Evolutionary conservation across 2,329 filamentous ascomycete species (phyloP), one percentile per base, ranked within the genome.

Genomic region (Botryotinia calthae): DNA sequence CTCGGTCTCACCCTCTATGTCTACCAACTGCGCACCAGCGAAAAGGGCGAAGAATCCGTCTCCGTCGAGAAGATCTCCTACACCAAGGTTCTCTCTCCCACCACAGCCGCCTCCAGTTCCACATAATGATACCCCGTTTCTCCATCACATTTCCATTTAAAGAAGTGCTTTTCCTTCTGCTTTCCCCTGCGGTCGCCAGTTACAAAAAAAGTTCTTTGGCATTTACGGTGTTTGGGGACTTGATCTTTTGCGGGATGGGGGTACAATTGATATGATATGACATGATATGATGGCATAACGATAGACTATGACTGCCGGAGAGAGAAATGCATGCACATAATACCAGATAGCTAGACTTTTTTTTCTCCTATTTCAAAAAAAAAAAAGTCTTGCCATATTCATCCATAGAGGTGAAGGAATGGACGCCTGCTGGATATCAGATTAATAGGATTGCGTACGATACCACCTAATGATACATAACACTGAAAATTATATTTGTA

Each of bases 1-100:
- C 97, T 98, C 81, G 97, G 97, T 25, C 87, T 98, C 77, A 97
- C 97, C 74, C 87, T 98, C 67, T 98, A 98, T 82, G 95, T 98
- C 70, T 98, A 98, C 81, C 92, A 95, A 82, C 83, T 95, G 79
- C 89, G 91, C 81, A 94, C 91, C 80, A 92, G 94, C 78, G 90
- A 88, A 72, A 90, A 92, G 77, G 93, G 93, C 25, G 88, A 88
- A 51, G 92, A 95, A 82, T 94, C 91, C 74, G 92, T 95, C 63
- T 91, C 91, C 25, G 93, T 95, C 59, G 93, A 95, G 82, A 95
- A 95, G 85, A 92, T 95, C 75, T 94, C 93, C 68, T 95, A 93
- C 82, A 93, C 92, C 78, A 95, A 94, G 84, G 91, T 90, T 56
- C 88, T 81, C 44, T 76, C 78, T 22, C 74, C 78, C 6, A 68